Conservation (phyloP, 1,139 yeast genomes). For the Suhomyces choctaworum region DNA sequence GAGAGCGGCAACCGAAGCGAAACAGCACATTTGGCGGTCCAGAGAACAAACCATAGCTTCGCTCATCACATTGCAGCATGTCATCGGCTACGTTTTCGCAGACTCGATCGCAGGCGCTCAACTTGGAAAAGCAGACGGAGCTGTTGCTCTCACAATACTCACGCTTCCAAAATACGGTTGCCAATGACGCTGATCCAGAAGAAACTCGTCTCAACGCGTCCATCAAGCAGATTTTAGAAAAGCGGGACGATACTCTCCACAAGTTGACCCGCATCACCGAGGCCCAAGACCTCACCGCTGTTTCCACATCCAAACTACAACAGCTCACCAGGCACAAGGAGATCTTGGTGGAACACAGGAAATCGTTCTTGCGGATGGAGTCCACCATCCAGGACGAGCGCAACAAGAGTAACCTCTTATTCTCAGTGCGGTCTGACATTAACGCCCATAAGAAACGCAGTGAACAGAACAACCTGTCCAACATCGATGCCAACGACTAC, state of each 20-base stretch:
- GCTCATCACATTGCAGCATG: constrained; percentile 29
- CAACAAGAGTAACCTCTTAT: constrained; percentile 68
- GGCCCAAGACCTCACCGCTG: constrained; percentile 49
- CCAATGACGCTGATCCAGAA: constrained; percentile 51
- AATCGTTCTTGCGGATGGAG: constrained; percentile 60
- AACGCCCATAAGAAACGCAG: constrained; percentile 52
- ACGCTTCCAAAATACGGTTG: constrained; percentile 28
- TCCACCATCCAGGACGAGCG: constrained; percentile 69
- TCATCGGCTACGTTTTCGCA: constrained; percentile 42
- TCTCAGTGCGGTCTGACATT: constrained; percentile 77
- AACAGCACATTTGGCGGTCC: no score
- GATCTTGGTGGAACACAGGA: constrained; percentile 66
- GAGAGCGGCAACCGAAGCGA: no score
- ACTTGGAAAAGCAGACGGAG: constrained; percentile 46
- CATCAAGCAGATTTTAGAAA: constrained; percentile 42
- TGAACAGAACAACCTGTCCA: constrained; percentile 30
- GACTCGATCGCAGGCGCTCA: constrained; percentile 40
- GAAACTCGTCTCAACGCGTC: constrained; percentile 61
- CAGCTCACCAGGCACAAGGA: constrained; percentile 85
- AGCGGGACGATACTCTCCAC: constrained; percentile 33
- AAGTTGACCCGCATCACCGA: constrained; percentile 50
- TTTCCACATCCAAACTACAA: constrained; percentile 69
- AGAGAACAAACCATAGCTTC: no score
- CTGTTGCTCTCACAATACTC: constrained; percentile 37
- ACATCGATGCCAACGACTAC: constrained; percentile 58